Percentiles rank a stretch among this genome's conserved stretches.
These are phyloP conservation scores for Triticum dicoccoides DNA, from an alignment of 176 grass and related monocot species.

Conservation along the genomic window DNA sequence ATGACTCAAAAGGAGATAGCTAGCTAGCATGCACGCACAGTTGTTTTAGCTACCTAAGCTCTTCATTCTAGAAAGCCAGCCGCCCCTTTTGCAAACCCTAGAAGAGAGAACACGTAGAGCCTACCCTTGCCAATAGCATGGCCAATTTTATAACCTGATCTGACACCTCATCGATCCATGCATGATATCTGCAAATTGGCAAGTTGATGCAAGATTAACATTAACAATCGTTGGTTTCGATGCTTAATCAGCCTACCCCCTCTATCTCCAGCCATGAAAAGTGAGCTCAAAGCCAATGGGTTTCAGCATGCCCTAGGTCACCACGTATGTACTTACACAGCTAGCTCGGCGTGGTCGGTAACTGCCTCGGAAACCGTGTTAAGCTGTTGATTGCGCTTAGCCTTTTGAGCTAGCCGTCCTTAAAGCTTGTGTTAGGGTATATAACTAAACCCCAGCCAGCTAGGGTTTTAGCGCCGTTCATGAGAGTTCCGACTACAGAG, in stretches of 20 bases:
- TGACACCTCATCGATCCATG: slow-evolving; percentile 37
- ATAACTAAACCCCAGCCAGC: slow-evolving; percentile 32
- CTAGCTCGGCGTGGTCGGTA: slow-evolving; percentile 35
- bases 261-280: slow-evolving; percentile 25
- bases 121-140: slow-evolving; percentile 26
- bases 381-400: slow-evolving; percentile 7
- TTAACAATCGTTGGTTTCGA: background rate
- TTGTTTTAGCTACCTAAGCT: slow-evolving; percentile 30
- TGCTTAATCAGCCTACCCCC: background rate
- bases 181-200: slow-evolving; percentile 39
- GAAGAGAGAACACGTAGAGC: slow-evolving; percentile 41
- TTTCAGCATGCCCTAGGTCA: slow-evolving; percentile 19
- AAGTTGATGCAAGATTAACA: slow-evolving; percentile 42
- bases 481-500: slow-evolving; percentile 11
- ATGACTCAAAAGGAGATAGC: slow-evolving; percentile 28
- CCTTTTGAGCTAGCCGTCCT: slow-evolving; percentile 14
- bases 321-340: background rate
- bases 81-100: slow-evolving; percentile 38
- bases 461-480: slow-evolving; percentile 34
- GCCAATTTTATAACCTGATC: slow-evolving; percentile 32
- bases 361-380: background rate
- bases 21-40: background rate
- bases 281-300: background rate
- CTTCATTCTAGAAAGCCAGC: slow-evolving; percentile 26
- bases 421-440: slow-evolving; percentile 30